Evolutionary conservation across 2,329 filamentous ascomycete species (phyloP), one percentile per base, ranked within the genome.

Genomic region (Nectriaceae sp.): DNA sequence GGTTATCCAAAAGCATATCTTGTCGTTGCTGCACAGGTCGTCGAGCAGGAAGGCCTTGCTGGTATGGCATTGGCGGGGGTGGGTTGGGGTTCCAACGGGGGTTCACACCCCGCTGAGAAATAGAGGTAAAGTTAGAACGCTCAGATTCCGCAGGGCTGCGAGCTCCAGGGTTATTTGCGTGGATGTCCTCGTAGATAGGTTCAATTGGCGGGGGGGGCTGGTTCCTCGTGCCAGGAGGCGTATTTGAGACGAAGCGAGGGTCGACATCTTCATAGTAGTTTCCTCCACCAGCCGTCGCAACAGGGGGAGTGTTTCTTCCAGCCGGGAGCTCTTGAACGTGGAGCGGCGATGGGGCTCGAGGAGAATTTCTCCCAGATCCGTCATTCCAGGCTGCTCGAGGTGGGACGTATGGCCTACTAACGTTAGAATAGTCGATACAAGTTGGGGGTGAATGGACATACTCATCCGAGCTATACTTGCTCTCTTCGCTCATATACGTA

Each of bases 181-280:
- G 80, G 29, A 86, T 65, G 53, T 88, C 83, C 54, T 91, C 88
- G 56, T 83, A 85, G 15, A 76, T 77, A 26, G 63, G 63, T 40
- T 74, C 71, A 44, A 72, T 53, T 8, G 65, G 61, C 5, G 20
- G 37, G n/a, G 16, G 37, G 20, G 16, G 61, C 46, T 65, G 49
- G 40, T 61, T 47, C 52, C 65, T 52, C 52, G 57, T 44, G 55
- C 50, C 61, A 63, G 52, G 51, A 36, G 70, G 68, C 42, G 59
- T 56, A n/a, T 57, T 47, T n/a, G 53, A 79, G 26, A 84, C 88
- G 63, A 97, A 97, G 47, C 85, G 88, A 38, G 93, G 91, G 57
- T 96, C 91, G 11, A 96, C 84, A 66, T 97, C 93, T 76, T 97
- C 94, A 65, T 95, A 96, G 71, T 97, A 97, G 53, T 80, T 72